phyloP scores from a whole-genome alignment of 2,329 filamentous ascomycete genomes.

The Periconia sp. region DNA sequence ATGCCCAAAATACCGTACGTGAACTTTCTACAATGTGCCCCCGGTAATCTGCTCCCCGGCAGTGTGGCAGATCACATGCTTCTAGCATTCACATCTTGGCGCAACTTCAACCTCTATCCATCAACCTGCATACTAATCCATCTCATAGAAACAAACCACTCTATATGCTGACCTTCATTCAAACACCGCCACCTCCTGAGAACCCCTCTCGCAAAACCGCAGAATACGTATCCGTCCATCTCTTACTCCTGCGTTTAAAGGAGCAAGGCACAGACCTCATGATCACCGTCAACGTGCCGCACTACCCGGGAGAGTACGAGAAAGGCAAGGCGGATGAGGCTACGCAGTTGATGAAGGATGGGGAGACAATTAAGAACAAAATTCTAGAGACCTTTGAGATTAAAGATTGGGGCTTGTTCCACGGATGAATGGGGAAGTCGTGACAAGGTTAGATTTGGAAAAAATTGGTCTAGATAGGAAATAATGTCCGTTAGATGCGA shows the following conservation, averaged over 20 bases:
- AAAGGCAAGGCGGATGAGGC: conserved; percentile 69
- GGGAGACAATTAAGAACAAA: conserved; percentile 68
- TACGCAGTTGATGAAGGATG: conserved; percentile 65
- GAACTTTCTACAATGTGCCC: neutral
- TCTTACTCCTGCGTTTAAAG: conserved; percentile 78
- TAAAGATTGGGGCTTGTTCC: conserved; percentile 80
- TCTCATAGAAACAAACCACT: conserved; percentile 58
- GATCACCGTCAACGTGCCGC: conserved; percentile 86
- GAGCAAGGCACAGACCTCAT: conserved; percentile 79
- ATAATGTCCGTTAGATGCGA: no score
- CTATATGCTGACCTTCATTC: conserved; percentile 71
- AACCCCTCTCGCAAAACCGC: conserved; percentile 41
- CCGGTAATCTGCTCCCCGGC: neutral
- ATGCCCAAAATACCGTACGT: conserved; percentile 49
- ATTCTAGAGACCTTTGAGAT: conserved; percentile 79
- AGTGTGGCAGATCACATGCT: conserved; percentile 6
- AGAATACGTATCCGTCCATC: conserved; percentile 74
- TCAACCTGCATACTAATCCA: conserved; percentile 35
- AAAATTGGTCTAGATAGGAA: no score
- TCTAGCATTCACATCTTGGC: conserved; percentile 1
- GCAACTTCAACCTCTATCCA: neutral
- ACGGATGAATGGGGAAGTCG: conserved; percentile 19
- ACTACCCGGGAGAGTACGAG: conserved; percentile 76
- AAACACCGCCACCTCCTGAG: conserved; percentile 50
- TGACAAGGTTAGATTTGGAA: no score